These are phyloP conservation scores for Picochlorum sp. DNA, from an alignment of 139 green algal genomes.

Conservation along the genomic window DNA sequence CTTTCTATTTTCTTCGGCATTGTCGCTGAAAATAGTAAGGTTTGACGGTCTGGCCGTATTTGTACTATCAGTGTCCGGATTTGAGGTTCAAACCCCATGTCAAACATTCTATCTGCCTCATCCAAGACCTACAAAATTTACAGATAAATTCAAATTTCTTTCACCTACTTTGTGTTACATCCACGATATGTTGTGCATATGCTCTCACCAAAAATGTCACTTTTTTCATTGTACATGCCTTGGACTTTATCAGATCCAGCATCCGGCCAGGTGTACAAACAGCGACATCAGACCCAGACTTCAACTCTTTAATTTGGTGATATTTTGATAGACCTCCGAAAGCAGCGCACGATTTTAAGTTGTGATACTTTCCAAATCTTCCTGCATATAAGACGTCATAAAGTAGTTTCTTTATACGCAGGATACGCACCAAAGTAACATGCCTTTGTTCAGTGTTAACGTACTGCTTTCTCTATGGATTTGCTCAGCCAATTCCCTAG, in stretches of 20 bases:
- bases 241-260: slow-evolving; percentile 69
- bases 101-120: slow-evolving; percentile 96
- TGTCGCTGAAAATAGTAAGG: slow-evolving; percentile 86
- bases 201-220: slow-evolving; percentile 85
- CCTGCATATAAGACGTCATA: too few species aligned
- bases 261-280: slow-evolving; percentile 80
- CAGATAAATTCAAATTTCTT: too few species aligned
- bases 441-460: too few species aligned
- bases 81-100: slow-evolving; percentile 92
- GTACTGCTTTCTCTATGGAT: slow-evolving; percentile 76
- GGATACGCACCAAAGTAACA: slow-evolving; percentile 39
- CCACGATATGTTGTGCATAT: too few species aligned
- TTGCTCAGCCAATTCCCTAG: slow-evolving; percentile 84
- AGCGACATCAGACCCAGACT: slow-evolving; percentile 58
- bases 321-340: slow-evolving; percentile 89
- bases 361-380: slow-evolving; percentile 36
- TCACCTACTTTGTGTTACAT: neutral
- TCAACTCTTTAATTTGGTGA: slow-evolving; percentile 89
- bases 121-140: too few species aligned
- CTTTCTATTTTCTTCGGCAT: slow-evolving; percentile 75
- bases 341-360: slow-evolving; percentile 53
- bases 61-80: slow-evolving; percentile 73
- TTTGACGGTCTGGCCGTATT: slow-evolving; percentile 77
- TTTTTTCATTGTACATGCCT: slow-evolving; percentile 51
- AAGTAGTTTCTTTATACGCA: slow-evolving; percentile 10